A percentile compares a stretch with the other conserved stretches of the same genome.
These are phyloP conservation scores for Penicillium ucsense DNA, from an alignment of 495 filamentous ascomycete species.

Conservation along the genomic window DNA sequence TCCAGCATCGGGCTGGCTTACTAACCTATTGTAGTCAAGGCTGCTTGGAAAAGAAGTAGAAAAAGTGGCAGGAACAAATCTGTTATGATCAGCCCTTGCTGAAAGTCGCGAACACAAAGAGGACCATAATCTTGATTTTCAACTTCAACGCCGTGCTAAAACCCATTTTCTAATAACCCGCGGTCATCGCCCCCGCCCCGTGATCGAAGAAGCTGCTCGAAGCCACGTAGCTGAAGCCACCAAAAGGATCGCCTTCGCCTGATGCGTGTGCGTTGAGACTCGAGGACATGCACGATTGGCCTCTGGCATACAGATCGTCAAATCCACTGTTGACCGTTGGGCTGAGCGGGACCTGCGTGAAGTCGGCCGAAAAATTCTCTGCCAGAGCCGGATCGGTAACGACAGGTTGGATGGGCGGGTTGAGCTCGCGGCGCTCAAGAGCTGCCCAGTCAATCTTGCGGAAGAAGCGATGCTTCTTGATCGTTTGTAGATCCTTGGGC, in stretches of 20 bases:
- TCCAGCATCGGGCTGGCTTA: too few relatives aligned
- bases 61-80: too few relatives aligned
- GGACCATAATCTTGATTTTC: not conserved
- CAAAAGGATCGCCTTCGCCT: slow-evolving; percentile 65
- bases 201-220: slow-evolving; percentile 74
- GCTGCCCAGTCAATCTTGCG: slow-evolving; percentile 87
- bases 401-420: slow-evolving; percentile 79
- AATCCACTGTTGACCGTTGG: slow-evolving; percentile 44
- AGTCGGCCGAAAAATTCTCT: slow-evolving; percentile 86
- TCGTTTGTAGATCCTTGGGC: slow-evolving; percentile 72
- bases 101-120: too few relatives aligned
- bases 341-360: slow-evolving; percentile 75
- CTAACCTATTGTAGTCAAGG: too few relatives aligned
- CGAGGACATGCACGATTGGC: slow-evolving; percentile 10
- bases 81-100: too few relatives aligned
- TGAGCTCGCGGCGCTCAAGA: slow-evolving; percentile 66
- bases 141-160: not conserved
- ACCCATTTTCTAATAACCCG: slow-evolving; percentile 12
- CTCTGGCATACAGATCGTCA: slow-evolving; percentile 26
- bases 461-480: slow-evolving; percentile 96
- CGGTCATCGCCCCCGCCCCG: slow-evolving; percentile 22
- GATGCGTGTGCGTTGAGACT: slow-evolving; percentile 6
- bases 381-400: slow-evolving; percentile 91
- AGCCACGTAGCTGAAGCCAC: slow-evolving; percentile 93
- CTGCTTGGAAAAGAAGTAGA: too few relatives aligned